A percentile compares a stretch with the other conserved stretches of the same genome.
Conservation (phyloP, 179 eudicot genomes). For the Drosera spatulata region DNA sequence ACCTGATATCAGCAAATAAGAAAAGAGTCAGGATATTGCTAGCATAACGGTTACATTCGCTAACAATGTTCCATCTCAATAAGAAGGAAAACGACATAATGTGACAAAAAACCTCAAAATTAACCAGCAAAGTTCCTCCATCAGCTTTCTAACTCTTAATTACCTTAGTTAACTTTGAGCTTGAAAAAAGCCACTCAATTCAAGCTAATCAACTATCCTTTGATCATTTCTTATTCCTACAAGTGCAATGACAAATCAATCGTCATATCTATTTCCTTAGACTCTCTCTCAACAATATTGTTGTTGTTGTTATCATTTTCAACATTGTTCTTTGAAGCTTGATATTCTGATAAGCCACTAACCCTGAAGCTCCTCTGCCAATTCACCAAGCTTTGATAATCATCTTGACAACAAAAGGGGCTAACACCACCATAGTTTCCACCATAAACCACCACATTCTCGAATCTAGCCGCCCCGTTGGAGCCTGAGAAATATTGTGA, state of each 20-base stretch:
- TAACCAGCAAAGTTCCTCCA: too few species aligned
- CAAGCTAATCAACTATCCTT: too few species aligned
- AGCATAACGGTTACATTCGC: too few species aligned
- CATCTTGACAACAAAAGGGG: constrained; percentile 11
- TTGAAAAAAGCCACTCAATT: too few species aligned
- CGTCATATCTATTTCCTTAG: constrained; percentile 28
- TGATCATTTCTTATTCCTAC: constrained; percentile 7
- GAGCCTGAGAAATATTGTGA: constrained; percentile 19
- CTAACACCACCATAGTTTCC: constrained; percentile 13
- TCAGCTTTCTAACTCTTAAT: too few species aligned
- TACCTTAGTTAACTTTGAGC: too few species aligned
- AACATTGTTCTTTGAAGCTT: constrained; percentile 5
- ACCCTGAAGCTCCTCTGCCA: constrained; percentile 26
- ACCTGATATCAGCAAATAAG: too few species aligned
- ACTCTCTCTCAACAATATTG: not conserved
- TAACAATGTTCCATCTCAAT: too few species aligned
- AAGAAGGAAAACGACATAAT: too few species aligned
- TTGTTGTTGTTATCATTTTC: constrained; percentile 5
- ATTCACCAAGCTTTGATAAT: constrained; percentile 18
- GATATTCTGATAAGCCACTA: constrained; percentile 13
- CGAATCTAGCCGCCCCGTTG: constrained; percentile 25
- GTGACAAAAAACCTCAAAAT: too few species aligned
- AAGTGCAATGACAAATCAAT: constrained; percentile 79
- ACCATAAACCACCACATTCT: constrained; percentile 22
- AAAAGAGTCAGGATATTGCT: too few species aligned